Evolutionary conservation across 192 early-diverging fungal species (phyloP).

Genomic region (Thamnidium elegans): DNA sequence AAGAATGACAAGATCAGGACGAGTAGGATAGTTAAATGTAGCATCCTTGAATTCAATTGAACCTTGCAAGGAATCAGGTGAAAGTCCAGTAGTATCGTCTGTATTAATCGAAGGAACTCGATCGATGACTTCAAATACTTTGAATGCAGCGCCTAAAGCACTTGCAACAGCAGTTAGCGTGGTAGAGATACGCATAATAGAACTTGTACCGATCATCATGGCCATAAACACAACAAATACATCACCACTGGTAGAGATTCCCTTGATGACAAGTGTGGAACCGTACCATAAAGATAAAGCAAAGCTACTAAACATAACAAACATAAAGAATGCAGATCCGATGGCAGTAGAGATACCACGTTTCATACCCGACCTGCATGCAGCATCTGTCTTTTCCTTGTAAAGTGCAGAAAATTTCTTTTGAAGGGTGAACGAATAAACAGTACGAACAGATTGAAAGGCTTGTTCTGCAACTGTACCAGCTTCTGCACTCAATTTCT

Average conservation of each 20-base stretch:
- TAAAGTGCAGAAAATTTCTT: conserved; percentile 67
- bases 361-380: conserved; percentile 62
- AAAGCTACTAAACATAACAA: conserved; percentile 68
- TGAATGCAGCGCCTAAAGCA: conserved; percentile 74
- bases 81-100: conserved; percentile 34
- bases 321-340: conserved; percentile 69
- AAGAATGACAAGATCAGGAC: conserved; percentile 76
- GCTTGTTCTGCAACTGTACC: conserved; percentile 84
- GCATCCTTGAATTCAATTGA: conserved; percentile 72
- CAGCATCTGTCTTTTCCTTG: conserved; percentile 51
- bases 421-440: conserved; percentile 80
- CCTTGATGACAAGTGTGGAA: conserved; percentile 49
- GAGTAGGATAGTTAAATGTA: conserved; percentile 80
- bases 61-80: conserved; percentile 52
- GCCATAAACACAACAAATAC: conserved; percentile 85
- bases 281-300: conserved; percentile 84
- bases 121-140: conserved; percentile 77
- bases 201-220: conserved; percentile 84
- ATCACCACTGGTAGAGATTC: conserved; percentile 38
- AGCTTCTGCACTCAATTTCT: conserved; percentile 70
- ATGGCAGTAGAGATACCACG: conserved; percentile 58
- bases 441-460: conserved; percentile 76
- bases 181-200: conserved; percentile 62
- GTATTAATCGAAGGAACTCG: conserved; percentile 75
- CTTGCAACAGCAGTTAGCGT: conserved; percentile 67